Evolutionary conservation across 2,329 filamentous ascomycete species (phyloP).

Genomic region (Ophiosphaerella herpotricha): DNA sequence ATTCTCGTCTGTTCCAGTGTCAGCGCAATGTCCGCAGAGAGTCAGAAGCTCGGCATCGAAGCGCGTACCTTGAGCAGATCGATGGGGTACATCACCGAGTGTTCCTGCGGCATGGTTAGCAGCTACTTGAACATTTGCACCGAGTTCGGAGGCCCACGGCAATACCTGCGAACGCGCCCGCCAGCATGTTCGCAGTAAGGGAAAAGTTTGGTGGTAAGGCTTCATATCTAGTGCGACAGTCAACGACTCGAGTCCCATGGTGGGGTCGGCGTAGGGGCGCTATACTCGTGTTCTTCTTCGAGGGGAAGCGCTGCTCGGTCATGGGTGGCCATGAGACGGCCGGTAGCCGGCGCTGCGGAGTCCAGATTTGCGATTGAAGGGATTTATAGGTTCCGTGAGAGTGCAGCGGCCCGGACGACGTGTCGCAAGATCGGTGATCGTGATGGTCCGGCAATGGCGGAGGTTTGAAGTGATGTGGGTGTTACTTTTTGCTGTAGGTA

Average conservation of each 20-base stretch:
- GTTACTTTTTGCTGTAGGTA: slow-evolving; percentile 32
- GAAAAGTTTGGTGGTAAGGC: slow-evolving; percentile 93
- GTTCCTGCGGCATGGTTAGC: slow-evolving; percentile 67
- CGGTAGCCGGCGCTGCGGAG: slow-evolving; percentile 39
- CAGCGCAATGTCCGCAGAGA: slow-evolving; percentile 19
- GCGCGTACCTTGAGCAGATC: slow-evolving; percentile 88
- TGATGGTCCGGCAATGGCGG: slow-evolving; percentile 16
- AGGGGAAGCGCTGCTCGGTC: slow-evolving; percentile 40
- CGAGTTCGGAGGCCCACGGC: slow-evolving; percentile 64
- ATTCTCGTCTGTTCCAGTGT: slow-evolving; percentile 76
- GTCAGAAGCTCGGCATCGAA: neutral
- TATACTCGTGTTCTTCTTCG: slow-evolving; percentile 50
- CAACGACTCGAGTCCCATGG: slow-evolving; percentile 20
- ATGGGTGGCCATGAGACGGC: slow-evolving; percentile 50
- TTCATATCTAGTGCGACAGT: slow-evolving; percentile 70
- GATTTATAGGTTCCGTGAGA: slow-evolving; percentile 5
- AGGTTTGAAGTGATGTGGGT: slow-evolving; percentile 20
- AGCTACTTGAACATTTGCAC: slow-evolving; percentile 10
- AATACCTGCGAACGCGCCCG: slow-evolving; percentile 95
- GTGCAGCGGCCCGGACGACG: slow-evolving; percentile 5
- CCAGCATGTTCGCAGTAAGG: slow-evolving; percentile 90
- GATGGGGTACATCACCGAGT: slow-evolving; percentile 98
- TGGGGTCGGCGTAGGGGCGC: slow-evolving; percentile 15
- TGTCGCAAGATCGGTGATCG: slow-evolving; percentile 14
- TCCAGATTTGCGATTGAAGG: slow-evolving; percentile 41